A percentile compares a stretch with the other conserved stretches of the same genome.
phyloP scores from a whole-genome alignment of 1,139 yeast genomes.

The Nakaseomyces sp. region DNA sequence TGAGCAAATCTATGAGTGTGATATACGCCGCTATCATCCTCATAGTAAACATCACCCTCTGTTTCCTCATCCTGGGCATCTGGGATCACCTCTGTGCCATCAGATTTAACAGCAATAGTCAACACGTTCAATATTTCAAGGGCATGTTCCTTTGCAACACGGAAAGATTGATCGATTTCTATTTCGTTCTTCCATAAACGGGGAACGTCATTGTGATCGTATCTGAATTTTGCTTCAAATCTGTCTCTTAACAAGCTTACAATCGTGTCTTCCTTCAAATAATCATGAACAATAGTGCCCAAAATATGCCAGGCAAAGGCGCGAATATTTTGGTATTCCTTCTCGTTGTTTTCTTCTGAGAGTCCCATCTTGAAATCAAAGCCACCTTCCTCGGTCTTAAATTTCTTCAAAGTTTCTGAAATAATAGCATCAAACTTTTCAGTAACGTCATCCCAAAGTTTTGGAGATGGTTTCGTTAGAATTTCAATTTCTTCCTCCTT shows the following conservation, averaged over 20 bases:
- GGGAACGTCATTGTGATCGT: constrained; percentile 77
- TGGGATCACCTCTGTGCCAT: constrained; percentile 49
- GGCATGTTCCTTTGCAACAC: constrained; percentile 50
- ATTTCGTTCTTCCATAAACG: constrained; percentile 65
- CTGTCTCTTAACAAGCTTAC: constrained; percentile 51
- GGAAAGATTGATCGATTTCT: constrained; percentile 63
- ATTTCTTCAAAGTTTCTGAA: constrained; percentile 30
- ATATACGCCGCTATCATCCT: constrained; percentile 32
- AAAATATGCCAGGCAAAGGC: constrained; percentile 59
- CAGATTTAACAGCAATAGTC: constrained; percentile 46
- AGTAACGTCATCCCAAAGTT: constrained; percentile 29
- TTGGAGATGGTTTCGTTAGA: constrained; percentile 23
- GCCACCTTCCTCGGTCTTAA: constrained; percentile 19
- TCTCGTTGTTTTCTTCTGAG: constrained; percentile 35
- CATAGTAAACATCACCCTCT: constrained; percentile 38
- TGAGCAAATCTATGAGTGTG: constrained; percentile 41
- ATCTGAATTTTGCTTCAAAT: constrained; percentile 77
- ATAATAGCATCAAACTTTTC: constrained; percentile 40
- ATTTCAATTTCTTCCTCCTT: constrained; percentile 25
- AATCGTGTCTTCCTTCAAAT: constrained; percentile 50
- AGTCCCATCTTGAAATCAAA: constrained; percentile 65
- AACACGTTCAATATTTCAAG: constrained; percentile 51
- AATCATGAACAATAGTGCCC: constrained; percentile 49
- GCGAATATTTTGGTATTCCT: constrained; percentile 39
- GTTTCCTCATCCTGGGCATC: constrained; percentile 38